Evolutionary conservation across 441 rosid species (phyloP).

Genomic region (Gossypium schwendimanii): DNA sequence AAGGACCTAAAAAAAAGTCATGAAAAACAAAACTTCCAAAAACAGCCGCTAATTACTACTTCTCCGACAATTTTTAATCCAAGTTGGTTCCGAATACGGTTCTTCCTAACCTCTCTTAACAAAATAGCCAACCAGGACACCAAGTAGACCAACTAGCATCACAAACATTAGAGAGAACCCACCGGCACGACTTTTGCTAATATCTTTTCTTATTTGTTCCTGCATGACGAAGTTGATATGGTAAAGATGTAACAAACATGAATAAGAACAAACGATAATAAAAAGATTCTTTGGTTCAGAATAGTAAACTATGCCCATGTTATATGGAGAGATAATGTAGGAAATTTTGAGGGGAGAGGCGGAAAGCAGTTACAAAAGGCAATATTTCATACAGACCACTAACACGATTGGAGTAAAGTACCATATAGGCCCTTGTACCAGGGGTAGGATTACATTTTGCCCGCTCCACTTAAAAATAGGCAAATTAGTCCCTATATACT

Average conservation of each 20-base stretch:
- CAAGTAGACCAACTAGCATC: constrained; percentile 42
- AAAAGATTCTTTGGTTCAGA: not conserved
- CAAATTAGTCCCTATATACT: too few relatives aligned
- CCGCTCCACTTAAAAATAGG: too few relatives aligned
- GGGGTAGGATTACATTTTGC: too few relatives aligned
- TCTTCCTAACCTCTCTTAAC: constrained; percentile 27
- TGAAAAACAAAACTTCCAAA: not conserved
- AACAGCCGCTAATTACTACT: not conserved
- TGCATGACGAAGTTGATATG: not conserved
- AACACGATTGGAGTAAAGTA: not conserved
- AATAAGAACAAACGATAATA: not conserved
- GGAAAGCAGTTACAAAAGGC: not conserved
- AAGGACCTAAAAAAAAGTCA: not conserved
- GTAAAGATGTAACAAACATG: not conserved
- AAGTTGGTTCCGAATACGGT: not conserved
- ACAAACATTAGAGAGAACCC: constrained; percentile 34
- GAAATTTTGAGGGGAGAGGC: not conserved
- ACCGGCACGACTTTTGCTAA: constrained; percentile 25
- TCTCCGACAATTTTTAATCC: not conserved
- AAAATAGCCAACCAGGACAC: constrained; percentile 42
- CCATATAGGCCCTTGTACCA: too few relatives aligned
- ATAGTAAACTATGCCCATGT: not conserved
- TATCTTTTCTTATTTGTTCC: not conserved
- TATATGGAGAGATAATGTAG: not conserved
- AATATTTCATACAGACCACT: not conserved